Evolutionary conservation across 2,329 filamentous ascomycete species (phyloP).

Genomic region (Fusarium begoniae): DNA sequence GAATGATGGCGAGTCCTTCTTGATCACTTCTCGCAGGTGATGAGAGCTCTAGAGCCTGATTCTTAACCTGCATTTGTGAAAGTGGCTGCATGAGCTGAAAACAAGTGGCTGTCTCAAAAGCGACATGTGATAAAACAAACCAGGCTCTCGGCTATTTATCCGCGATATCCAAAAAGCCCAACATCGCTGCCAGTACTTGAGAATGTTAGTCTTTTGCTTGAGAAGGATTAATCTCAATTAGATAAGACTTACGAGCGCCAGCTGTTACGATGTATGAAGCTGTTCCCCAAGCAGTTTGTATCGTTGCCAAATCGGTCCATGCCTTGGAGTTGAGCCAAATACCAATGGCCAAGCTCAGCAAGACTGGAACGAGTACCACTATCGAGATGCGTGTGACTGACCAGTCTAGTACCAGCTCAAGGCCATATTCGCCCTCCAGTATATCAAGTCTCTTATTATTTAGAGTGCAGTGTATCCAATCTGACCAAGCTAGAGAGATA

Average conservation of each 20-base stretch:
- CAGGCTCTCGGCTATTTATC: neutral
- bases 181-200: neutral
- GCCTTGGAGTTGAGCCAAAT: neutral
- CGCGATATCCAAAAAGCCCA: neutral
- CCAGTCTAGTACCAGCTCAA: neutral
- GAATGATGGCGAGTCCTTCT: rapidly evolving
- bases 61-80: rapidly evolving
- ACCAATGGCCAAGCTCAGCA: neutral
- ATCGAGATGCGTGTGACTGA: neutral
- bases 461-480: neutral
- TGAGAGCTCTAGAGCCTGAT: neutral
- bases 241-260: neutral
- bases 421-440: neutral
- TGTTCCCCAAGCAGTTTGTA: neutral
- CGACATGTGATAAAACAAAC: neutral
- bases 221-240: too few relatives aligned
- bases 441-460: neutral
- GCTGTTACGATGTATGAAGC: neutral
- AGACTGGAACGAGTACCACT: neutral
- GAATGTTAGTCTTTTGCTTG: too few relatives aligned
- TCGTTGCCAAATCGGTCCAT: neutral
- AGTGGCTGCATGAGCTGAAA: neutral
- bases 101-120: neutral
- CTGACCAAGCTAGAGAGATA: neutral
- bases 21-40: rapidly evolving